A percentile compares a stretch with the other conserved stretches of the same genome.
Conservation (phyloP, 192 early-diverging fungal genomes). For the Gaertneriomyces semiglobifer region DNA sequence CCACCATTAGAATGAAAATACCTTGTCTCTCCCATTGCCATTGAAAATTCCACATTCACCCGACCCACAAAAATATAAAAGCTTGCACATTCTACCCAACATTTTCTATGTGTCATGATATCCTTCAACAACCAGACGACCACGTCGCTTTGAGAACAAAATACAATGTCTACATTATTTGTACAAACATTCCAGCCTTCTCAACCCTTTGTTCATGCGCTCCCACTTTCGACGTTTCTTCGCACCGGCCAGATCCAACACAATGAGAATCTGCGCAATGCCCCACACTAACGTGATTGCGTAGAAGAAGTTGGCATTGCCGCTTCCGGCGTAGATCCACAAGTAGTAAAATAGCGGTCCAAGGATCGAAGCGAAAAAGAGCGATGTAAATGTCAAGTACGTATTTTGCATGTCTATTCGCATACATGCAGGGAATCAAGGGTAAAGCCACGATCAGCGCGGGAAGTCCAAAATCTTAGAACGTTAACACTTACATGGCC, state of each 20-base stretch:
- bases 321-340: conserved; percentile 94
- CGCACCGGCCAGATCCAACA: conserved; percentile 83
- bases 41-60: not conserved
- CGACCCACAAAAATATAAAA: no score
- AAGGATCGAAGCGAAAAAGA: conserved; percentile 71
- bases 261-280: conserved; percentile 77
- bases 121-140: no score
- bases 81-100: no score
- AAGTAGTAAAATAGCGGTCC: conserved; percentile 89
- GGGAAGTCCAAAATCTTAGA: not conserved
- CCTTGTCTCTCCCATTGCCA: not conserved
- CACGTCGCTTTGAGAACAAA: no score
- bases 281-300: conserved; percentile 92
- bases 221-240: conserved; percentile 79
- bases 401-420: conserved; percentile 73
- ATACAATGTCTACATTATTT: no score
- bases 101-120: no score
- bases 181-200: no score
- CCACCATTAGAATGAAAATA: conserved; percentile 30
- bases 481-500: conserved; percentile 70
- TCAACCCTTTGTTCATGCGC: conserved; percentile 20
- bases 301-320: conserved; percentile 98
- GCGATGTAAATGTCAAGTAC: conserved; percentile 67
- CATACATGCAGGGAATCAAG: conserved; percentile 1
- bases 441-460: conserved; percentile 14